Evolutionary conservation across 176 grass and related monocot species (phyloP).

Genomic region (Musa beccarii): DNA sequence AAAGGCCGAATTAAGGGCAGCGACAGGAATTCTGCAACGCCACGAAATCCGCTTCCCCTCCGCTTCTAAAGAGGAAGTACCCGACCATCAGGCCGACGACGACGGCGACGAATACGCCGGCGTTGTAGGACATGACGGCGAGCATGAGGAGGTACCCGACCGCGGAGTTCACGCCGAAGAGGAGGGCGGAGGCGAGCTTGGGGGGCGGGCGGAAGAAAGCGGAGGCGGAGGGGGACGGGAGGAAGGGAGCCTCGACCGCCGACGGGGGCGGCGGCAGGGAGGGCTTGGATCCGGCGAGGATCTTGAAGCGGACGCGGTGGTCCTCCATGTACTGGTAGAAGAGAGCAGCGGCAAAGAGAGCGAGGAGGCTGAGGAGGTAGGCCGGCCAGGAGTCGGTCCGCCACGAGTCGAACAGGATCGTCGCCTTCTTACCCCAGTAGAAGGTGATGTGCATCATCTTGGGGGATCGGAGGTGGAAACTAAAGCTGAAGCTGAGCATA

Average conservation of each 20-base stretch:
- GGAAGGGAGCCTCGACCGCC: constrained; percentile 25
- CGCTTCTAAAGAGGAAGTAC: constrained; percentile 68
- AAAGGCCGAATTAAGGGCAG: constrained; percentile 36
- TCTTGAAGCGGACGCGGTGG: constrained; percentile 61
- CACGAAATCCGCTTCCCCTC: constrained; percentile 48
- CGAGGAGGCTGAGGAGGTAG: constrained; percentile 70
- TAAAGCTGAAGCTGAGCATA: too few species aligned
- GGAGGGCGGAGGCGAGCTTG: constrained; percentile 25
- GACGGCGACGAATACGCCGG: constrained; percentile 65
- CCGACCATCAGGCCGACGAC: constrained; percentile 57
- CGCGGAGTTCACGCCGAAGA: constrained; percentile 70
- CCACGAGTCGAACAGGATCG: constrained; percentile 88
- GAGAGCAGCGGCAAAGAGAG: constrained; percentile 52
- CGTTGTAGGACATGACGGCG: constrained; percentile 94
- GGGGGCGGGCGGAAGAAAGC: constrained; percentile 8
- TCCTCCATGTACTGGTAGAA: constrained; percentile 97
- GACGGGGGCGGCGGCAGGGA: constrained; percentile 18
- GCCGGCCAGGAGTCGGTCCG: constrained; percentile 52
- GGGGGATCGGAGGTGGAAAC: too few species aligned
- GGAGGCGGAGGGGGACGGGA: constrained; percentile 13
- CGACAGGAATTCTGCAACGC: constrained; percentile 60
- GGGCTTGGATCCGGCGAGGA: constrained; percentile 26
- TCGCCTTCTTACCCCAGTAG: constrained; percentile 78
- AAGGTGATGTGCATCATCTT: constrained; percentile 99
- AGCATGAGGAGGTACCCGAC: constrained; percentile 92